A percentile compares a stretch with the other conserved stretches of the same genome.
Evolutionary conservation across 2,329 filamentous ascomycete species (phyloP).

Genomic region (Mariannaea elegans): DNA sequence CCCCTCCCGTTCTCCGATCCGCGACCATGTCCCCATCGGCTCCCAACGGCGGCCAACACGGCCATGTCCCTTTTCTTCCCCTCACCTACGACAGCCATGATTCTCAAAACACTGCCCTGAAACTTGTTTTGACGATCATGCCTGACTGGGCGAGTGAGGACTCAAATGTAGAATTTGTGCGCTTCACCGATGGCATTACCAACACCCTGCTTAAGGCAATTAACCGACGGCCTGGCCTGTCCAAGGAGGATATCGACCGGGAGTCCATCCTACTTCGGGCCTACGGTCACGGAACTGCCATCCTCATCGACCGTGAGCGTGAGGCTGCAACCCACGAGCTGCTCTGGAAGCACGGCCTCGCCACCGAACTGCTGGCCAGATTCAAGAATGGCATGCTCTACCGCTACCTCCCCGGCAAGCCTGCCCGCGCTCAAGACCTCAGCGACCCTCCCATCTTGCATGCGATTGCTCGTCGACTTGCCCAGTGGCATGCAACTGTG

Average conservation of each 20-base stretch:
- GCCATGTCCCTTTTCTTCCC: constrained; percentile 71
- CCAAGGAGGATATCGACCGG: constrained; percentile 77
- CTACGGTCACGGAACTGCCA: constrained; percentile 92
- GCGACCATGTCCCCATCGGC: constrained; percentile 47
- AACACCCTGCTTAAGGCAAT: constrained; percentile 89
- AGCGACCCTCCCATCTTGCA: constrained; percentile 78
- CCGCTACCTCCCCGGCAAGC: constrained; percentile 83
- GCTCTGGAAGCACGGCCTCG: constrained; percentile 82
- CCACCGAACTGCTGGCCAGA: constrained; percentile 85
- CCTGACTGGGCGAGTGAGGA: constrained; percentile 83
- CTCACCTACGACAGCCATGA: constrained; percentile 81
- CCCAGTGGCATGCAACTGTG: constrained; percentile 88
- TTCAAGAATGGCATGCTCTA: constrained; percentile 98
- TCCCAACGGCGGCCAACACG: constrained; percentile 44
- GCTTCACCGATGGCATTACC: constrained; percentile 98
- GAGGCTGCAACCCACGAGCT: constrained; percentile 83
- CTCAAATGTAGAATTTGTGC: constrained; percentile 82
- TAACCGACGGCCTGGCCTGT: constrained; percentile 72
- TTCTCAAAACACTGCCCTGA: constrained; percentile 79
- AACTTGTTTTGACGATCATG: constrained; percentile 79
- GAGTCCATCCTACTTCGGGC: constrained; percentile 90
- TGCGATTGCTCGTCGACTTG: constrained; percentile 84
- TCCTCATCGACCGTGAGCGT: constrained; percentile 95
- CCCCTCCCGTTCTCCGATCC: constrained; percentile 23
- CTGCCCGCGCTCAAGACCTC: constrained; percentile 83